phyloP scores from a whole-genome alignment of 495 filamentous ascomycete genomes.

The Penicillium turbatum region DNA sequence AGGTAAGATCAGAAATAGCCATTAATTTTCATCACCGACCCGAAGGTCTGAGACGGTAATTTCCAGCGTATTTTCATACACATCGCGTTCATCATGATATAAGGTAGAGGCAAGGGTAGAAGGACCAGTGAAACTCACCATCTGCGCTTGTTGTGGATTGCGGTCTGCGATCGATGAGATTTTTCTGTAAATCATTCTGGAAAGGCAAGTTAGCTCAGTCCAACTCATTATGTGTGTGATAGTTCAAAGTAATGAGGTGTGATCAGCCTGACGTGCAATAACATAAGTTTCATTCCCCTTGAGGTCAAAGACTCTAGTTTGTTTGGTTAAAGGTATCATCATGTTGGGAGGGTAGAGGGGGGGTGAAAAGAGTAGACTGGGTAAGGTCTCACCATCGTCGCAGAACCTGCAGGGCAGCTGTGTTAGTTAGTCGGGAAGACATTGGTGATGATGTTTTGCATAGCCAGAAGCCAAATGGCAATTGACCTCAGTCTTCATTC shows the following conservation, averaged over 20 bases:
- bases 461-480: background rate
- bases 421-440: background rate
- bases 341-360: constrained; percentile 31
- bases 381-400: constrained; percentile 20
- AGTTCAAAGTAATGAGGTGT: constrained; percentile 23
- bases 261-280: constrained; percentile 99
- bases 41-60: constrained; percentile 94
- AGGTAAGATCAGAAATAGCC: constrained; percentile 73
- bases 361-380: constrained; percentile 1
- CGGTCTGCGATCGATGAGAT: constrained; percentile 2
- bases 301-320: constrained; percentile 99
- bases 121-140: constrained; percentile 24
- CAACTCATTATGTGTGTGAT: constrained; percentile 14
- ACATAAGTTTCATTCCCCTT: constrained; percentile 84
- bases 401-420: background rate
- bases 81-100: constrained; percentile 72
- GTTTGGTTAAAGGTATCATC: constrained; percentile 79
- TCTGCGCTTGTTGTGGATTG: constrained; percentile 2
- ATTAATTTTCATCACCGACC: constrained; percentile 78
- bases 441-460: background rate
- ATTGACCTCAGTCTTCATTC: background rate
- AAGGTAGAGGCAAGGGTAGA: constrained; percentile 4
- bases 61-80: constrained; percentile 90
- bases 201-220: constrained; percentile 28
- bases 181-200: constrained; percentile 18